Conservation (phyloP, 2,329 filamentous ascomycete species). For the Aspergillus thermomutatus region DNA sequence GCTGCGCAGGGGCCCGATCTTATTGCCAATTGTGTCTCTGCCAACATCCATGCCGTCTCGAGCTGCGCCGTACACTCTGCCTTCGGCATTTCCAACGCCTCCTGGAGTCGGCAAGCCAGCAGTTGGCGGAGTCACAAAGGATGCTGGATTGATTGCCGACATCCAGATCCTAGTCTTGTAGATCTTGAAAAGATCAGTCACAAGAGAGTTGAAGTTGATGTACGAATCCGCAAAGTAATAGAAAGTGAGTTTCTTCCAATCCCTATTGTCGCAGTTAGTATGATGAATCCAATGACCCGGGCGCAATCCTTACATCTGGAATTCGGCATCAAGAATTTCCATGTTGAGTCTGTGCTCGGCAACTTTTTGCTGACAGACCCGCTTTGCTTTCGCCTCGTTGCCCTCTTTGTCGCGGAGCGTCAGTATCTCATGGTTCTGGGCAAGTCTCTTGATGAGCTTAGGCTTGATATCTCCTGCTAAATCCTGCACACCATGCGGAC, state of each 20-base stretch:
- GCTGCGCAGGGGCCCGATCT: slow-evolving; percentile 29
- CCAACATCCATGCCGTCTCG: slow-evolving; percentile 29
- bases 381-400: slow-evolving; percentile 95
- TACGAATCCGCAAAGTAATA: slow-evolving; percentile 98
- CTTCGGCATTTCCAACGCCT: slow-evolving; percentile 55
- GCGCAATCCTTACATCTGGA: slow-evolving; percentile 77
- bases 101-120: slow-evolving; percentile 69
- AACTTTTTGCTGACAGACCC: slow-evolving; percentile 94
- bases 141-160: slow-evolving; percentile 97
- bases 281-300: neutral
- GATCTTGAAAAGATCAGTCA: slow-evolving; percentile 97
- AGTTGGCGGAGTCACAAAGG: slow-evolving; percentile 73
- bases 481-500: slow-evolving; percentile 70
- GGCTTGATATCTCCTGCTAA: slow-evolving; percentile 78
- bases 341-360: slow-evolving; percentile 92
- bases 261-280: slow-evolving; percentile 54
- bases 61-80: slow-evolving; percentile 25
- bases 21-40: slow-evolving; percentile 26
- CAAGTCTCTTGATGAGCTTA: slow-evolving; percentile 93
- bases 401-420: slow-evolving; percentile 92
- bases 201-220: slow-evolving; percentile 97
- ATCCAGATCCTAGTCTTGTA: slow-evolving; percentile 99
- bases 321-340: slow-evolving; percentile 98
- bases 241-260: slow-evolving; percentile 98
- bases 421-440: slow-evolving; percentile 85